Evolutionary conservation across 768 basidiomycete species (phyloP).

Genomic region (Gymnopilus junonius): DNA sequence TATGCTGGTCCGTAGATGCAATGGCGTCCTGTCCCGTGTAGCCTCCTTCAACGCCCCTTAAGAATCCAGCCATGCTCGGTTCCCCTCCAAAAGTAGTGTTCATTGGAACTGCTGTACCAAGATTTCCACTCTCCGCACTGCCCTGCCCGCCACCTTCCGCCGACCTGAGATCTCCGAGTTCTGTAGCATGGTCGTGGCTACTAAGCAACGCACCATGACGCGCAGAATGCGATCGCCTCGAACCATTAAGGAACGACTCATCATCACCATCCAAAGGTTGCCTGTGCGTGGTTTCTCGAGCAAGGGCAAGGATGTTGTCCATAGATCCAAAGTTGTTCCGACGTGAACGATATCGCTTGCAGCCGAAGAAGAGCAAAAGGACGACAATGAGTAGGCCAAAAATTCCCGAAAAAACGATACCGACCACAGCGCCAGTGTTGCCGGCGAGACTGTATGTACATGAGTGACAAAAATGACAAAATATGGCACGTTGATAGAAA

Average conservation of each 20-base stretch:
- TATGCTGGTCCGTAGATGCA: constrained; percentile 4
- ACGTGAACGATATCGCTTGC: constrained; percentile 29
- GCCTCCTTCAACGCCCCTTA: constrained; percentile 12
- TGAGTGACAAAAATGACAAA: not conserved
- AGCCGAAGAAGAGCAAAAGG: constrained; percentile 36
- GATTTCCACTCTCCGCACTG: constrained; percentile 28
- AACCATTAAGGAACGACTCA: constrained; percentile 15
- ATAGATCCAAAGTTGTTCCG: constrained; percentile 20
- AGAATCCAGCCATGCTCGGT: constrained; percentile 20
- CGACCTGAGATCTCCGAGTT: constrained; percentile 6
- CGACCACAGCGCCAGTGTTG: constrained; percentile 44
- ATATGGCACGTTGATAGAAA: too few species aligned
- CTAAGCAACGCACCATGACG: constrained; percentile 3
- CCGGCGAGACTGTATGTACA: constrained; percentile 34
- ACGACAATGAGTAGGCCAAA: constrained; percentile 32
- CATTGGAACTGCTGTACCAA: constrained; percentile 8
- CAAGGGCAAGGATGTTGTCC: constrained; percentile 25
- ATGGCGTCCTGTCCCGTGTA: not conserved
- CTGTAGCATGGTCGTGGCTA: constrained; percentile 18
- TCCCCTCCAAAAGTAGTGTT: constrained; percentile 27
- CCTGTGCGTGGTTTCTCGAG: constrained; percentile 28
- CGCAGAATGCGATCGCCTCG: constrained; percentile 3
- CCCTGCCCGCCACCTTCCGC: constrained; percentile 18
- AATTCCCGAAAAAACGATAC: constrained; percentile 36
- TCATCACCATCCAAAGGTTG: constrained; percentile 38